Evolutionary conservation across 169 alveolate species (phyloP), one percentile per base, ranked within the genome.

Genomic region (Eimeria brunetti): DNA sequence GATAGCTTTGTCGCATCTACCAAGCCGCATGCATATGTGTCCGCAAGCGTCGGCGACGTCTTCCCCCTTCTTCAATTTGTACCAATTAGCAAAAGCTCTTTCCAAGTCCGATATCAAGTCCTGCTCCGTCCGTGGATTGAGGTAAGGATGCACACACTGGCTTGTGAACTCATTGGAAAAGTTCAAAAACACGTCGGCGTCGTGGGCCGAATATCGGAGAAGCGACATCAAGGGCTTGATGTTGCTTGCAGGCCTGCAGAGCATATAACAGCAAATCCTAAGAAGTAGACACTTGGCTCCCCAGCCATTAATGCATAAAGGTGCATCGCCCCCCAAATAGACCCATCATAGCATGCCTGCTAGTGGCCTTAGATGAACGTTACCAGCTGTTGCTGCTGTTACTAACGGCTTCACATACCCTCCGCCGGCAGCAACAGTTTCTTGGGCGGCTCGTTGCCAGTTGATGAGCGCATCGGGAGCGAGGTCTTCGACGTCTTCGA

Each of bases 41-140:
- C 97, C 98, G 90, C 98, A 97, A 78, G 73, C 96, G 76, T 97
- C 98, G 2, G 97, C 97, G 46, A 97, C 96, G 60, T 97, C 97
- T 80, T 97, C 98, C 69, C 96, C 98, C 36, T 95, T 91, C 84
- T 96, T 97, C 62, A 97, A 83, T 36, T 96, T 95, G 91, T 96
- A 97, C 96, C 96, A 97, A 94, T 97, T 97, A 27, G 94, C 86
- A 86, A 95, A 95, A 33, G 96, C 88, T 83, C 94, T 95, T 46
- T 97, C 95, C 58, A 97, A 62, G 75, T 97, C 98, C 51, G 91
- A 36, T 16, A 97, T 62, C 67, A 97, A 84, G 88, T 97, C 98
- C 51, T 96, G 96, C 96, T 96, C 97, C 36, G 97, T 96, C 67
- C 98, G 96, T 51, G 97, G 97, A 86, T 96, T 97, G 41, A 96